Percentiles rank a stretch among this genome's conserved stretches.
Evolutionary conservation across 1,284 basidiomycete genomes (phyloP).

Genomic region (Volvariella volvacea): DNA sequence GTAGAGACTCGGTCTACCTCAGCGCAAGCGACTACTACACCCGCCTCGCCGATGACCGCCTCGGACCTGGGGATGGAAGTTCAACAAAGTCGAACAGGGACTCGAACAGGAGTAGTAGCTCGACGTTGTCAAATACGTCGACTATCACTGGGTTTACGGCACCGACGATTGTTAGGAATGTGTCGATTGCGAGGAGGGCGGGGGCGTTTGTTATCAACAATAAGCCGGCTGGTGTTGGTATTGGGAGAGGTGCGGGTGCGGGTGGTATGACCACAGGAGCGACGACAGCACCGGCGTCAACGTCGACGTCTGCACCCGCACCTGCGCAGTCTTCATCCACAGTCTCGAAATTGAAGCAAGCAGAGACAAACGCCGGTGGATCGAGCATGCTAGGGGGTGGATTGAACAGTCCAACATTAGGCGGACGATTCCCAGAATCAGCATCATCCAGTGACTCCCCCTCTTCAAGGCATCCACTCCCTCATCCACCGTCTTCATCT

Average conservation of each 20-base stretch:
- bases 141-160: constrained; percentile 27
- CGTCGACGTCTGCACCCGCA: neutral
- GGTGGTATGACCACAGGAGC: too few relatives aligned
- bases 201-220: constrained; percentile 39
- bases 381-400: too few relatives aligned
- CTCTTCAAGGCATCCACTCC: neutral
- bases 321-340: neutral
- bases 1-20: too few relatives aligned
- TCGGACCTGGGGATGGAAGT: too few relatives aligned
- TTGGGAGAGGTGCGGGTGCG: constrained; percentile 2
- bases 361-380: too few relatives aligned
- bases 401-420: neutral
- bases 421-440: neutral
- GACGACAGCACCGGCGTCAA: constrained; percentile 7
- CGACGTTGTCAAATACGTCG: constrained; percentile 22
- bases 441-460: neutral
- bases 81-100: constrained; percentile 31
- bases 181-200: constrained; percentile 39
- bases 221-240: too few relatives aligned
- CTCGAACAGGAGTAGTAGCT: constrained; percentile 40
- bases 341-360: too few relatives aligned
- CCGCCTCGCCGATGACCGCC: too few relatives aligned
- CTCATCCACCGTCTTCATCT: constrained; percentile 16
- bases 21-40: too few relatives aligned
- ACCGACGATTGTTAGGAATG: constrained; percentile 40